Conservation (phyloP, 2,329 filamentous ascomycete species). For the Celoporthe dispersa region DNA sequence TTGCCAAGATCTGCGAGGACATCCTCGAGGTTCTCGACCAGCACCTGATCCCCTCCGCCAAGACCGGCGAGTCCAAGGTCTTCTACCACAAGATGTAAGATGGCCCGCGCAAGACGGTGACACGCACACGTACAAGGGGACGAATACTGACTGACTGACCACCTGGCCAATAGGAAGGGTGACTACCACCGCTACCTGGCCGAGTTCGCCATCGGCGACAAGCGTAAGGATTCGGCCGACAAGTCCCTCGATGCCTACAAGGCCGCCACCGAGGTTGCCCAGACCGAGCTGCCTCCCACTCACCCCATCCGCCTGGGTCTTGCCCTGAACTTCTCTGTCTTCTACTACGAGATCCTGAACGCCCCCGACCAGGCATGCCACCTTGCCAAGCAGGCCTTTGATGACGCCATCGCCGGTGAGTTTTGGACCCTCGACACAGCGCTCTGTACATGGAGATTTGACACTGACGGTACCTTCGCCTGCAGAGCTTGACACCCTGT, state of each 20-base stretch:
- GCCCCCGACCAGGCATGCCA: constrained; percentile 98
- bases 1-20: constrained; percentile 97
- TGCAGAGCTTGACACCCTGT: constrained; percentile 90
- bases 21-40: constrained; percentile 93
- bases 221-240: constrained; percentile 92
- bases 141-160: constrained; percentile 28
- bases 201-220: constrained; percentile 93
- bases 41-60: constrained; percentile 90
- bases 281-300: constrained; percentile 86
- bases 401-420: constrained; percentile 86
- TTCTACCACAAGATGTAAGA: constrained; percentile 99
- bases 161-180: constrained; percentile 76
- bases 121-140: neutral
- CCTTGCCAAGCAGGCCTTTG: constrained; percentile 93
- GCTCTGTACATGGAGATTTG: neutral
- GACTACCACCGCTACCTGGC: constrained; percentile 99
- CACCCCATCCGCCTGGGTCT: constrained; percentile 93
- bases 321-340: constrained; percentile 95
- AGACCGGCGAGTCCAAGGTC: constrained; percentile 97
- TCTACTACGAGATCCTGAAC: constrained; percentile 99
- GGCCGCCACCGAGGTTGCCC: constrained; percentile 84
- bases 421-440: neutral
- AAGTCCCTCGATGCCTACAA: constrained; percentile 98
- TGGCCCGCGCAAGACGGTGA: neutral
- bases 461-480: constrained; percentile 19